Evolutionary conservation across 139 green algal genomes (phyloP).

Genomic region (Deuterostichococcus epilithicus): DNA sequence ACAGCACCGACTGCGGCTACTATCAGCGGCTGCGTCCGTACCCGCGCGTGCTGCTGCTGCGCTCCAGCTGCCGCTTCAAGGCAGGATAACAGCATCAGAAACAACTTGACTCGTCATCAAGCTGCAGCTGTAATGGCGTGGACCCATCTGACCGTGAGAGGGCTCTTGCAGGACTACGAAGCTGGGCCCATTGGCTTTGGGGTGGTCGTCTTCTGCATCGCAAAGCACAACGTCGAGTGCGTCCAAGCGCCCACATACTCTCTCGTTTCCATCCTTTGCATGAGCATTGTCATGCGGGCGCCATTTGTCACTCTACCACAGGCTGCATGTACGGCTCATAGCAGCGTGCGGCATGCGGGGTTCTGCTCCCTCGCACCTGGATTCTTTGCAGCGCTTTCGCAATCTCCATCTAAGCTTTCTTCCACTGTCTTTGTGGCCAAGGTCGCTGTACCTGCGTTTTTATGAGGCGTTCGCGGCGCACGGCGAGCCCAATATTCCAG

Average conservation of each 20-base stretch:
- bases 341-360: neutral
- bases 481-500: conserved; percentile 67
- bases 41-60: conserved; percentile 69
- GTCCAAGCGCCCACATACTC: neutral
- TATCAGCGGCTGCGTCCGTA: conserved; percentile 79
- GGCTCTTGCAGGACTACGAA: conserved; percentile 14
- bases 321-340: no score
- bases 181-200: conserved; percentile 73
- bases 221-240: conserved; percentile 36
- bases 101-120: no score
- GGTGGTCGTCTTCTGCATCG: conserved; percentile 77
- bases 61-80: conserved; percentile 64
- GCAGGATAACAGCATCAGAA: no score
- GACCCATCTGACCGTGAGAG: neutral
- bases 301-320: neutral
- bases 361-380: neutral
- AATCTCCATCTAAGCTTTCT: neutral
- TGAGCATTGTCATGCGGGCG: neutral
- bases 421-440: neutral
- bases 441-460: conserved; percentile 64
- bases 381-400: neutral
- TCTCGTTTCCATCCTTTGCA: neutral
- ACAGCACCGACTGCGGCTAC: conserved; percentile 69
- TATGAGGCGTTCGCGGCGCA: conserved; percentile 52
- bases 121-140: no score